Conservation (phyloP, 768 basidiomycete genomes). For the Suillus placidus region DNA sequence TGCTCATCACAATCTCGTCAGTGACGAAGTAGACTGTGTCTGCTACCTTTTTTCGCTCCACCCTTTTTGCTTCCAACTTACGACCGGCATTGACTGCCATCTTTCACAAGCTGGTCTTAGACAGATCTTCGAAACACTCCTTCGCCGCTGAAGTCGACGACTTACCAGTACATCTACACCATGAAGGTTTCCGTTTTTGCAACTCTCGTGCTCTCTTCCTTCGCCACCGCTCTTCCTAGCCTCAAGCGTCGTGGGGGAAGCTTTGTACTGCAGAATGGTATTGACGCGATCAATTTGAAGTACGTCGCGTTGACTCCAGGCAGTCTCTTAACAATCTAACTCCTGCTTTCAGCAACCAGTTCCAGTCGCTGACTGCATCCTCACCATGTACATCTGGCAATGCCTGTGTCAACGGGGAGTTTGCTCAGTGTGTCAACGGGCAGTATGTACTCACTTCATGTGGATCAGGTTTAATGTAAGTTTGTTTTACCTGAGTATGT, state of each 20-base stretch:
- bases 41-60: constrained; percentile 19
- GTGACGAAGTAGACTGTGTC: constrained; percentile 28
- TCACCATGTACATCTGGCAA: constrained; percentile 42
- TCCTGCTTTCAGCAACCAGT: constrained; percentile 23
- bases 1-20: constrained; percentile 6
- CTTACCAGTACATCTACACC: constrained; percentile 14
- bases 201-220: constrained; percentile 28
- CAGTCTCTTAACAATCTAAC: constrained; percentile 10
- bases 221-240: constrained; percentile 40
- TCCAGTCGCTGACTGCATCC: constrained; percentile 23
- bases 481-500: background rate
- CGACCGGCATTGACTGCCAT: constrained; percentile 29
- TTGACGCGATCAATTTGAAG: constrained; percentile 47
- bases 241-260: constrained; percentile 31
- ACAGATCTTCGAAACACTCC: constrained; percentile 6
- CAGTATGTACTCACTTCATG: constrained; percentile 33
- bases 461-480: constrained; percentile 22
- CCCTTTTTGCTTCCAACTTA: constrained; percentile 15
- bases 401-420: constrained; percentile 51
- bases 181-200: constrained; percentile 46
- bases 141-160: constrained; percentile 1
- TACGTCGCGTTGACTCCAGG: constrained; percentile 19
- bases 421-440: constrained; percentile 61
- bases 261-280: constrained; percentile 42
- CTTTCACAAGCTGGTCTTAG: constrained; percentile 11